Base-by-base conservation (phyloP, 2,329 filamentous ascomycete genomes). In the Pseudopithomyces maydicus region DNA sequence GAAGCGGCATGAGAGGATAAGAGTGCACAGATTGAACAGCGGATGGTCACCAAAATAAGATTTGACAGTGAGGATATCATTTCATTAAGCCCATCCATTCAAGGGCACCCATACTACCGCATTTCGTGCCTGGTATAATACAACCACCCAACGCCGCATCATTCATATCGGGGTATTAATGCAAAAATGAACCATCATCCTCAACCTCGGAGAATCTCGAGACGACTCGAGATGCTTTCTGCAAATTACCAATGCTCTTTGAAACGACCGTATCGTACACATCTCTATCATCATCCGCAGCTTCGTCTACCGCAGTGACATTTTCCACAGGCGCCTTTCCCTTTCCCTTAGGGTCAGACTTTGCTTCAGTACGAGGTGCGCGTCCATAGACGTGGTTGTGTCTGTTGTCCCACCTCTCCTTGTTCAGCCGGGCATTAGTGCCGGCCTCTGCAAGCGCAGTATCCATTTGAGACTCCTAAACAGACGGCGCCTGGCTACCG, bases 1-100 rank as follows among this genome's bases (percentile, higher is more conserved):
- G 75, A 79, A 56, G 76, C 74, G 5, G 38, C 56, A 2, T 53
- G 42, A 57, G 36, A 29, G 26, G 8, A 29, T 29, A n/a, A n/a
- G n/a, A n/a, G n/a, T n/a, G n/a, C n/a, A n/a, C n/a, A n/a, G n/a
- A n/a, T n/a, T n/a, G n/a, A n/a, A n/a, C n/a, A n/a, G n/a, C n/a
- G n/a, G n/a, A n/a, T n/a, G n/a, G n/a, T n/a, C n/a, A n/a, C n/a
- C n/a, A n/a, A n/a, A n/a, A n/a, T n/a, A n/a, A n/a, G n/a, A n/a
- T n/a, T n/a, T n/a, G n/a, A n/a, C n/a, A n/a, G n/a, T n/a, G n/a
- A n/a, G n/a, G n/a, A n/a, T n/a, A n/a, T n/a, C n/a, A n/a, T n/a
- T n/a, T n/a, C n/a, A n/a, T n/a, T n/a, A n/a, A n/a, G n/a, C n/a
- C n/a, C n/a, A n/a, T n/a, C n/a, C n/a, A n/a, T n/a, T n/a, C n/a